Base-by-base conservation (phyloP, 805 yeast genomes). In the Saturnispora sekii region DNA sequence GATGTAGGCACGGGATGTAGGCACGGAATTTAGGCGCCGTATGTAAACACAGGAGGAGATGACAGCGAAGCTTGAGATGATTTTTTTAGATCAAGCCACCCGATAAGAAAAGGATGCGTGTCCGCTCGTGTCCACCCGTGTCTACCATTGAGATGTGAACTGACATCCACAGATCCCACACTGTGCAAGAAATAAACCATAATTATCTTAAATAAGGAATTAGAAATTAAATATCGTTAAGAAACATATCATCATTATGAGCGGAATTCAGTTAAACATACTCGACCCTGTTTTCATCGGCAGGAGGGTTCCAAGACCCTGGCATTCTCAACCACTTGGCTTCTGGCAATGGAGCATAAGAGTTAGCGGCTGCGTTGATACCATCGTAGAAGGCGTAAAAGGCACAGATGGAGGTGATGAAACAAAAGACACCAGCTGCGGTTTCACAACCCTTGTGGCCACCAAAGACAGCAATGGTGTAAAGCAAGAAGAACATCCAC, bases 351-450 rank as follows among this genome's bases (percentile, higher is more conserved):
- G 50, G 40, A 37, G 47, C 53, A 32, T 54, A 56, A 16, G 58
- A 49, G 41, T 52, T 55, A 11, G 43, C 41, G 9, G 47, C 43
- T 18, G 44, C 44, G 32, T 65, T 64, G 30, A 60, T 54, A 44
- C 72, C 72, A 26, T 65, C 68, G 51, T 61, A 69, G 12, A 68
- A 65, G 43, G 64, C 68, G 48, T 68, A 71, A 64, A 65, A 68
- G 0, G 69, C 74, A 39, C 64, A 42, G 17, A 64, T 48, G 0
- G 72, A 56, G 33, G 71, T 58, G 15, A 69, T 51, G 49, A 69
- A 59, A 10, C 71, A 70, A 46, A 68, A 56, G 11, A 67, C 66
- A 51, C 75, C 76, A 38, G 71, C 64, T 31, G 70, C 73, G 35
- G 53, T 58, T 33, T 58, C 50, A 40, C 60, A 52, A 29, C 58